Evolutionary conservation across 2,329 filamentous ascomycete species (phyloP), one percentile per base, ranked within the genome.

Genomic region (Scedosporium aurantiacum): DNA sequence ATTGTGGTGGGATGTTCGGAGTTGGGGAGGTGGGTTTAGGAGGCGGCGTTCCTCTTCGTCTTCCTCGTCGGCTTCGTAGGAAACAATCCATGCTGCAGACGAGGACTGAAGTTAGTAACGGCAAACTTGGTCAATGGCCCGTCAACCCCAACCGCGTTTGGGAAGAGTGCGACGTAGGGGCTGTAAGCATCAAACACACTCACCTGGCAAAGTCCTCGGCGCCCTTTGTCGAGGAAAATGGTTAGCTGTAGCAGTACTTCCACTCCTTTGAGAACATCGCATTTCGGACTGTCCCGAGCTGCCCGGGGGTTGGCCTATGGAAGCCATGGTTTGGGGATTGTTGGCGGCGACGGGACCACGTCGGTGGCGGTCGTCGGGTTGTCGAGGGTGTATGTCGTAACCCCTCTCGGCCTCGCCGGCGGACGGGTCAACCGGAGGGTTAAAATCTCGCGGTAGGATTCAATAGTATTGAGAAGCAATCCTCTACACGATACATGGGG

Each of bases 41-140:
- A 76, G 68, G 76, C 70, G 23, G 57, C 55, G 54, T 37, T 60
- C 23, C 12, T 56, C 58, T 63, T 78, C 75, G 41, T 75, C 72
- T 6, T 74, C 70, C 61, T 76, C 72, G 56, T 71, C 68, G 37
- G 70, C 71, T 64, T 79, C 73, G 67, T 79, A 79, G 10, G 78
- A 78, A 63, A 75, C 74, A 63, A 81, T 78, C 78, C 78, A 81
- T 43, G 79, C 78, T 80, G 63, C 62, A 58, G 59, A 58, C 55
- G 62, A 21, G 32, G 12, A 23, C 56, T 27, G 28, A 37, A 59
- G 66, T 65, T 52, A 65, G 57, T 55, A 63, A 28, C 52, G 0
- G 32, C 32, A 3, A 3, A 37, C 32, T 37, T 37, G 32, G 4
- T 37, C 32, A 37, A 37, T 37, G 32, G 32, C 32, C 8, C 8